Conservation (phyloP, 106 monocot genomes). For the Dendrobium officinale region DNA sequence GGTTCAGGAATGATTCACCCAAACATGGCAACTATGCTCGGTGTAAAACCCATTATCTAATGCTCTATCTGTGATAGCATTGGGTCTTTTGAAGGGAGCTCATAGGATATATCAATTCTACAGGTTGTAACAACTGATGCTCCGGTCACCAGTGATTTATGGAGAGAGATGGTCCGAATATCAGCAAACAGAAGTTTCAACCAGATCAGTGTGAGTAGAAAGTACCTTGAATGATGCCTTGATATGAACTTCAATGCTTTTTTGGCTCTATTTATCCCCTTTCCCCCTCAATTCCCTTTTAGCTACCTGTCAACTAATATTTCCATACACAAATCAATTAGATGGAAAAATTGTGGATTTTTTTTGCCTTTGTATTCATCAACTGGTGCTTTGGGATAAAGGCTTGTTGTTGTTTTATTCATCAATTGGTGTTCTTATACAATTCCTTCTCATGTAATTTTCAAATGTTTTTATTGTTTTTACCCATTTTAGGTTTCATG, state of each 20-base stretch:
- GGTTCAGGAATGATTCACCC: constrained; percentile 99
- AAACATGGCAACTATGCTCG: constrained; percentile 99
- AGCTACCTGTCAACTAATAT: background rate
- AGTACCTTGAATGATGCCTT: background rate
- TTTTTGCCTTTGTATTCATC: background rate
- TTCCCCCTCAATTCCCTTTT: background rate
- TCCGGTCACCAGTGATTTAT: constrained; percentile 44
- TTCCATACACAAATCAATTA: background rate
- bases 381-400: too few relatives aligned
- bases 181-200: constrained; percentile 92
- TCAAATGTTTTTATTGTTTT: background rate
- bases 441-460: background rate
- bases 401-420: background rate
- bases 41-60: constrained; percentile 39
- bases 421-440: background rate
- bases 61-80: background rate
- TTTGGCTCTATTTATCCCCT: background rate
- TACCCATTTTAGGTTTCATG: background rate
- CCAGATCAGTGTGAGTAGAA: constrained; percentile 76
- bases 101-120: constrained; percentile 1
- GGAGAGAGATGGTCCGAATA: constrained; percentile 90
- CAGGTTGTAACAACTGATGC: constrained; percentile 98
- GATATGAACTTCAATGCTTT: background rate
- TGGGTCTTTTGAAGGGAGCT: background rate
- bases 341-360: background rate